A percentile compares a stretch with the other conserved stretches of the same genome.
These are phyloP conservation scores for Crithidia fasciculata DNA, from an alignment of 208 protist species.

Conservation along the genomic window DNA sequence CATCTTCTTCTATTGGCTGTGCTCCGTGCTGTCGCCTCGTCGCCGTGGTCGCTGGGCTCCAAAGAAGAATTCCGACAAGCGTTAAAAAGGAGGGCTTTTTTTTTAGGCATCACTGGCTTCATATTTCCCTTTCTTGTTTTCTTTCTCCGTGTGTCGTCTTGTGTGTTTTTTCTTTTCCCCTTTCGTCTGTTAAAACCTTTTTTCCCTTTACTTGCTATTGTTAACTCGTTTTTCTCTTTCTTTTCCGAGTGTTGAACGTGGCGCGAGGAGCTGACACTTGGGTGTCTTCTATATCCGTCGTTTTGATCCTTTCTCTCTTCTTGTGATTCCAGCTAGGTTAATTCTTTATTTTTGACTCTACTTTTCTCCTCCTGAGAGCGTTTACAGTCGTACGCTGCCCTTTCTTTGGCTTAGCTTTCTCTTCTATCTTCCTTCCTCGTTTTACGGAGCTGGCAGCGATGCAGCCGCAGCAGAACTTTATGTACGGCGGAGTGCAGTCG, in stretches of 20 bases:
- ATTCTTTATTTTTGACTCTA: background rate
- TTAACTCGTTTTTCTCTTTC: background rate
- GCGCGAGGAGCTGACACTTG: too few species aligned
- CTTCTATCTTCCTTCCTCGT: background rate
- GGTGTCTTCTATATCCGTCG: background rate
- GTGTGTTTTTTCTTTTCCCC: background rate
- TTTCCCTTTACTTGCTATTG: background rate
- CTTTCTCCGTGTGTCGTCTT: background rate
- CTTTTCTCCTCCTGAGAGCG: constrained; percentile 6
- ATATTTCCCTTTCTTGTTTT: constrained; percentile 13
- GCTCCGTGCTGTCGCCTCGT: too few species aligned
- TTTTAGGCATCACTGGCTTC: background rate
- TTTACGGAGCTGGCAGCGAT: background rate
- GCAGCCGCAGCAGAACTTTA: constrained; percentile 30
- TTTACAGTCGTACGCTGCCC: background rate
- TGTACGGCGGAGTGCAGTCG: constrained; percentile 21
- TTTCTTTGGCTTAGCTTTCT: background rate
- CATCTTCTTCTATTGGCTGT: too few species aligned
- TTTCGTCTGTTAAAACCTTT: background rate
- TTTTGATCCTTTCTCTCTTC: constrained; percentile 12
- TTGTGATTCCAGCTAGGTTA: background rate
- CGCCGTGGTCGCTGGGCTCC: too few species aligned
- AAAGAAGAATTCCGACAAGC: too few species aligned
- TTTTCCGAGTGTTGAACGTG: background rate
- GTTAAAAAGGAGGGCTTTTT: background rate